Percentiles rank a stretch among this genome's conserved stretches.
Evolutionary conservation across 1,284 basidiomycete species (phyloP).

Genomic region (Cystobasidium sp.): DNA sequence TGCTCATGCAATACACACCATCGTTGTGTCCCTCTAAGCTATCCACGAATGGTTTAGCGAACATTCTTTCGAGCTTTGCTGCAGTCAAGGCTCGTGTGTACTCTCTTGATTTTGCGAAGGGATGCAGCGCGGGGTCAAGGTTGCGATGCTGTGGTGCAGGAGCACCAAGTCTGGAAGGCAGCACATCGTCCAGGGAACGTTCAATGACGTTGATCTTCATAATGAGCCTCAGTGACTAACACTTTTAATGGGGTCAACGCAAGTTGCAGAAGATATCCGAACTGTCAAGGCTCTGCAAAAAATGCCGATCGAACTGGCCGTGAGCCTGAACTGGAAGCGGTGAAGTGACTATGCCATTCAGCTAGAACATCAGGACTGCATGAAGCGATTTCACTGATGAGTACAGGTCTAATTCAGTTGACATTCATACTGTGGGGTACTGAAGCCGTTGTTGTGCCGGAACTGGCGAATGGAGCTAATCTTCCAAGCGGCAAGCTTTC

Average conservation of each 20-base stretch:
- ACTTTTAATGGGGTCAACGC: neutral
- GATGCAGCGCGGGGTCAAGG: constrained; percentile 90
- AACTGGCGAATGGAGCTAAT: too few relatives aligned
- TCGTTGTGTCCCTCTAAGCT: constrained; percentile 91
- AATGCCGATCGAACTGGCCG: neutral
- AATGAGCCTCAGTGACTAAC: neutral
- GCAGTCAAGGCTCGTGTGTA: constrained; percentile 93
- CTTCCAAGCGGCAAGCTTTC: too few relatives aligned
- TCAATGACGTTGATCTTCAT: constrained; percentile 47
- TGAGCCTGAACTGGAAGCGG: too few relatives aligned
- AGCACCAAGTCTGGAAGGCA: constrained; percentile 41
- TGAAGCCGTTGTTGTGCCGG: too few relatives aligned
- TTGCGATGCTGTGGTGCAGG: constrained; percentile 61
- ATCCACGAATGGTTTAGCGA: constrained; percentile 93
- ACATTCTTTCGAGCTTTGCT: constrained; percentile 94
- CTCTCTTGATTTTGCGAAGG: constrained; percentile 89
- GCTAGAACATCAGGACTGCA: too few relatives aligned
- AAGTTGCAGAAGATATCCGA: neutral
- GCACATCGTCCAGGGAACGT: constrained; percentile 41
- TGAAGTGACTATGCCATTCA: too few relatives aligned
- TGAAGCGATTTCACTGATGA: too few relatives aligned
- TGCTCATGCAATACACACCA: constrained; percentile 85
- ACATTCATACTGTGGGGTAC: too few relatives aligned
- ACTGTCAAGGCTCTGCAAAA: constrained; percentile 9
- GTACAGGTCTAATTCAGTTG: too few relatives aligned